These are phyloP conservation scores for Backusella parvicylindrica DNA, from an alignment of 192 early-diverging fungal species.

Conservation along the genomic window DNA sequence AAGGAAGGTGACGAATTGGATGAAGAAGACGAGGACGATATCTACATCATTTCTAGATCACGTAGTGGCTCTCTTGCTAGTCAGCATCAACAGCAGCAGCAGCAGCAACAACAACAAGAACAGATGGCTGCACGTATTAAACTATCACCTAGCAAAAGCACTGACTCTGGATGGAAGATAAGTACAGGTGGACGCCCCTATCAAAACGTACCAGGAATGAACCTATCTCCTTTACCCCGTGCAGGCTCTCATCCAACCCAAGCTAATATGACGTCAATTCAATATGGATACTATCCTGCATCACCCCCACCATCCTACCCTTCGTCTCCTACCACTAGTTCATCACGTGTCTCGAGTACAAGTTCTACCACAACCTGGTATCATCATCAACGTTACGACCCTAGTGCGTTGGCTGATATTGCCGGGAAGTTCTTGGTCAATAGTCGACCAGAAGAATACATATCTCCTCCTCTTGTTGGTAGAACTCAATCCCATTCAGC, in stretches of 20 bases:
- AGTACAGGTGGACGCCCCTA: conserved; percentile 5
- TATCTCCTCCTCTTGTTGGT: background rate
- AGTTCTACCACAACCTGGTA: conserved; percentile 25
- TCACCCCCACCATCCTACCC: conserved; percentile 46
- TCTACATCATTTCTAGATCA: conserved; percentile 3
- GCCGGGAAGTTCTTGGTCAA: conserved; percentile 38
- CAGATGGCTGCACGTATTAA: background rate
- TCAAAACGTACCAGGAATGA: conserved; percentile 27
- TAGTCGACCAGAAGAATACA: background rate
- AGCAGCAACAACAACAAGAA: background rate
- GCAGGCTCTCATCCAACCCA: background rate
- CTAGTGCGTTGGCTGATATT: conserved; percentile 17
- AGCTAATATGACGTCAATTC: background rate
- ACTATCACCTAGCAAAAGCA: background rate
- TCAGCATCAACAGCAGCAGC: conserved; percentile 7
- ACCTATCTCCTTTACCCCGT: conserved; percentile 30
- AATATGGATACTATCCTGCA: conserved; percentile 36
- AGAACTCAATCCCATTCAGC: conserved; percentile 13
- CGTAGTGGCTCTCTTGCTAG: conserved; percentile 10
- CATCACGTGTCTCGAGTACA: conserved; percentile 20
- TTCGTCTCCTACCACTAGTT: conserved; percentile 37
- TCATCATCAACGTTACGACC: conserved; percentile 33
- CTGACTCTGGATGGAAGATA: conserved; percentile 4
- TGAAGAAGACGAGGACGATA: conserved; percentile 1
- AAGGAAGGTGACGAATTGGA: conserved; percentile 32